These are phyloP conservation scores for Termitomyces sp. DNA, from an alignment of 768 basidiomycete species.

Conservation along the genomic window DNA sequence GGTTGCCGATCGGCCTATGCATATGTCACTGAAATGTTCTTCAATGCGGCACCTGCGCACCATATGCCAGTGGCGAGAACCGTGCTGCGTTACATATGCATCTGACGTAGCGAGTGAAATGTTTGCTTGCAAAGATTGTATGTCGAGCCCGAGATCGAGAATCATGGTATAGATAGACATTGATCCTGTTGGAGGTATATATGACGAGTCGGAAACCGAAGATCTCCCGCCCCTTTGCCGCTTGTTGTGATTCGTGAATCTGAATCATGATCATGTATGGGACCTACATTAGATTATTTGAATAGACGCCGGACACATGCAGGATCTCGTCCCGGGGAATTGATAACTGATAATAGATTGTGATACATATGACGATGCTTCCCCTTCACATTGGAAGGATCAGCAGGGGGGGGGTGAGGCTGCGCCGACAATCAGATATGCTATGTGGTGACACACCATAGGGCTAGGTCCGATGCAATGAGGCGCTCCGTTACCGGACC, in stretches of 20 bases:
- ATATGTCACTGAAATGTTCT: neutral
- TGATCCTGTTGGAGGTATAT: neutral
- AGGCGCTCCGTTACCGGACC: neutral
- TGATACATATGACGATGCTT: neutral
- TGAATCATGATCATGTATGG: neutral
- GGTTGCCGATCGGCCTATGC: neutral
- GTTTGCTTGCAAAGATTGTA: neutral
- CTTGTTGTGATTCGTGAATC: neutral
- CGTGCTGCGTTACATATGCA: neutral
- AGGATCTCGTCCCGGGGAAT: neutral
- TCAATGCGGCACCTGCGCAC: neutral
- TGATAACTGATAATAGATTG: neutral
- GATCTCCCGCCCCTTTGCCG: neutral
- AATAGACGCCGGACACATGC: neutral
- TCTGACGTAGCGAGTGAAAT: neutral
- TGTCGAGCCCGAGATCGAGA: neutral
- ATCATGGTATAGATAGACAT: neutral
- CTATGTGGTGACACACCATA: neutral
- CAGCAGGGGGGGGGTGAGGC: neutral
- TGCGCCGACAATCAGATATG: neutral
- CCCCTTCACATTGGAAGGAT: neutral
- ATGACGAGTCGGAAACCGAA: neutral
- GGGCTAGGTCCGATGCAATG: neutral
- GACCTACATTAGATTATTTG: neutral
- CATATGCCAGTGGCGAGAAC: neutral